Base-by-base conservation (phyloP, 345 rosid species). In the Hirschfeldia incana region DNA sequence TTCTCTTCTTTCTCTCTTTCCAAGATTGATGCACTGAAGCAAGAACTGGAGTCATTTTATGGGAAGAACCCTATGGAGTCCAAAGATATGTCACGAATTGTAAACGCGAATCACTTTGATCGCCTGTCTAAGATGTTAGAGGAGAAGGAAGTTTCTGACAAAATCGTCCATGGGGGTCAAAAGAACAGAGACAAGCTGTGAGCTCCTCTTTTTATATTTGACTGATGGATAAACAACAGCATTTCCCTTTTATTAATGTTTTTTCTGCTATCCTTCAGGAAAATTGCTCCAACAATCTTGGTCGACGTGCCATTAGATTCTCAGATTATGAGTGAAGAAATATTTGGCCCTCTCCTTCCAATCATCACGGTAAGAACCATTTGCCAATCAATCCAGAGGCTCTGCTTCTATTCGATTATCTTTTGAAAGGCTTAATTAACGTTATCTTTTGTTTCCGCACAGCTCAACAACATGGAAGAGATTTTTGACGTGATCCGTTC, bases 301-400 rank as follows among this genome's bases (percentile, higher is more conserved):
- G 85, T 95, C n/a, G 97, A 89, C 49, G 94, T 91, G 2, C 97
- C 99, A 0, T 76, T 27, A 68, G 88, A 93, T 76, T 88, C 98
- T 80, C 46, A 85, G 78, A 88, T 93, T 46, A 95, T 95, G 99
- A 86, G 68, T 13, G 97, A 95, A 71, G 99, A 93, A 85, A 93
- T 95, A 61, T 95, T 93, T 84, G 99, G 99, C 60, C 99, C 99
- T 17, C 77, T 95, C 79, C 98, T 95, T 82, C 99, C 99, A 70
- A 87, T 95, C 75, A 57, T 91, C 73, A 83, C 77, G 36, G 98
- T 95, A 11, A 17, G 79, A 60, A 73, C 60, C 63, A 49, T 17
- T 72, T 12, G 6, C 5, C 8, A 26, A 6, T 80, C 15, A 57
- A 8, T n/a, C 3, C 2, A 59, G 2, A 59, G 2, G 21, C 76